Conservation (phyloP, 805 yeast species). For the Sungouiozyma ichnusensis region DNA sequence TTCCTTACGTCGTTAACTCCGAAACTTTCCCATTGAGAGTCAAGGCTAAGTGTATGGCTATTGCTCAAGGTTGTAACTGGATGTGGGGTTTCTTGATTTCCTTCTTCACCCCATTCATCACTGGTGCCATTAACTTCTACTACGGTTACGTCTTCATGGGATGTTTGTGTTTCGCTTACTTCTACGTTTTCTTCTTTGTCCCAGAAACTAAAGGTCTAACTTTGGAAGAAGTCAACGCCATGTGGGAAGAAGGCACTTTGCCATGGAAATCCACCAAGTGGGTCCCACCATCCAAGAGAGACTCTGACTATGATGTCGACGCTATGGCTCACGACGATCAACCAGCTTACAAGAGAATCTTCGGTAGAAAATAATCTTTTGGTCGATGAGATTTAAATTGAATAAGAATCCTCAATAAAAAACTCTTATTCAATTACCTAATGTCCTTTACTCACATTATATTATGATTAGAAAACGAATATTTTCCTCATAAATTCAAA, state of each 20-base stretch:
- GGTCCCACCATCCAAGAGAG: conserved; percentile 35
- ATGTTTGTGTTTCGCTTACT: conserved; percentile 39
- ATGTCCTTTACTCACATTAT: neutral
- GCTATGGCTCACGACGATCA: conserved; percentile 10
- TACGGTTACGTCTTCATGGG: conserved; percentile 53
- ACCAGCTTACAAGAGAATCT: conserved; percentile 10
- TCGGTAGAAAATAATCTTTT: neutral
- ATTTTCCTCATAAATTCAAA: neutral
- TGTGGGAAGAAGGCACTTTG: conserved; percentile 33
- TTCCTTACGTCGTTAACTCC: conserved; percentile 52
- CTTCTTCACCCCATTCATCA: conserved; percentile 42
- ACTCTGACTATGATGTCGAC: conserved; percentile 11
- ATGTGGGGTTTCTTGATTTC: conserved; percentile 61
- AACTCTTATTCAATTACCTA: neutral
- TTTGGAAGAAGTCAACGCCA: conserved; percentile 62
- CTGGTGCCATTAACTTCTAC: conserved; percentile 48
- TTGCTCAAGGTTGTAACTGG: conserved; percentile 56
- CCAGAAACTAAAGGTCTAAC: conserved; percentile 69
- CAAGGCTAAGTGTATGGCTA: conserved; percentile 46
- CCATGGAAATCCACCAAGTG: conserved; percentile 38
- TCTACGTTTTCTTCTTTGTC: conserved; percentile 57
- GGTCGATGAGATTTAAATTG: too few relatives aligned
- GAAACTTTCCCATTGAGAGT: conserved; percentile 68
- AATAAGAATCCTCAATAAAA: neutral
- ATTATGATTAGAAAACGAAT: neutral